Conservation (phyloP, 176 grass and related monocot species). For the Triticum timopheevii region DNA sequence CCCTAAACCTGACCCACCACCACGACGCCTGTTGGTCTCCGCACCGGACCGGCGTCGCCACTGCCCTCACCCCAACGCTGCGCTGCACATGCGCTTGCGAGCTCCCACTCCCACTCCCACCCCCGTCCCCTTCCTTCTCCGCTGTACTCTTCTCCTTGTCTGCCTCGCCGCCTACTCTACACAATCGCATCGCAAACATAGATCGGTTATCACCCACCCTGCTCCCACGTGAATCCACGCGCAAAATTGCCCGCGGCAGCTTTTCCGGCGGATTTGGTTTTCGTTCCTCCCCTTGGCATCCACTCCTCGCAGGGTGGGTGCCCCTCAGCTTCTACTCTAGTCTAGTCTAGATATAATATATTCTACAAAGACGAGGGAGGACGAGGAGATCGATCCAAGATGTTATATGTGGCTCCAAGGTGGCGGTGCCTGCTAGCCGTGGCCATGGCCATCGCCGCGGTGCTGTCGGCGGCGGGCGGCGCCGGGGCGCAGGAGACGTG, state of each 20-base stretch:
- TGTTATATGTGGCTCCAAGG: neutral
- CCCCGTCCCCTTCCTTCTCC: neutral
- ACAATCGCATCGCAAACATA: neutral
- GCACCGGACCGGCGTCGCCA: too few species aligned
- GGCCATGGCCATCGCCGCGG: neutral
- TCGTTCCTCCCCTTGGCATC: neutral
- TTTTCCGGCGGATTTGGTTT: slow-evolving; percentile 6
- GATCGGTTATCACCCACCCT: neutral
- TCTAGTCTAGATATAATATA: too few species aligned
- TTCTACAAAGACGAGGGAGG: neutral
- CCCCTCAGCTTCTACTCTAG: neutral
- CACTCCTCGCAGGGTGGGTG: neutral
- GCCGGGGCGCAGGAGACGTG: slow-evolving; percentile 52
- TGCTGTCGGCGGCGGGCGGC: neutral
- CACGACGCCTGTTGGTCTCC: too few species aligned
- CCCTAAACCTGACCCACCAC: too few species aligned
- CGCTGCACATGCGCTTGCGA: neutral
- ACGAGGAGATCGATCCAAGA: neutral
- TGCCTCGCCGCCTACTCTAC: too few species aligned
- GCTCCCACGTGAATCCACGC: slow-evolving; percentile 43
- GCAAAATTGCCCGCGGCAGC: neutral
- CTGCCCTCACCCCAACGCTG: too few species aligned
- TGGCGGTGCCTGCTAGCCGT: neutral
- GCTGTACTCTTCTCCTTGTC: slow-evolving; percentile 5
- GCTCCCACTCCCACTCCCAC: too few species aligned